These are phyloP conservation scores for Cladophialophora immunda DNA, from an alignment of 2,329 filamentous ascomycete species.

Conservation along the genomic window DNA sequence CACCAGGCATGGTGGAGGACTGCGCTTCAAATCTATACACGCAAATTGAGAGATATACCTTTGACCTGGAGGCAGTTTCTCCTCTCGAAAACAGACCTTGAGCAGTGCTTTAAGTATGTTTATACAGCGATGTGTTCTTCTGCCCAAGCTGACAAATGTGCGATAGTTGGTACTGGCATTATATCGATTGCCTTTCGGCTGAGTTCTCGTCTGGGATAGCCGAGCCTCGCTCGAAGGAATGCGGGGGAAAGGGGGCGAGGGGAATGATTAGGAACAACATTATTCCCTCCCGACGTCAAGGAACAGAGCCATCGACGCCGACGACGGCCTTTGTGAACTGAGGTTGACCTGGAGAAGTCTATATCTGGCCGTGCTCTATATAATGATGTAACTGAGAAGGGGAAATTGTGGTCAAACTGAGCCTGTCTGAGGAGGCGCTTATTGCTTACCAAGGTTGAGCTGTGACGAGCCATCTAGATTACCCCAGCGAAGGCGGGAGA, in stretches of 20 bases:
- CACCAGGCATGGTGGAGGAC: conserved; percentile 4
- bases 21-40: too few relatives aligned
- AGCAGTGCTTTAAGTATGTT: background rate
- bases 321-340: background rate
- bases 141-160: background rate
- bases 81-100: background rate
- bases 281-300: background rate
- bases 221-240: background rate
- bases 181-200: background rate
- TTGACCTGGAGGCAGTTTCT: background rate
- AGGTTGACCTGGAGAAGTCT: background rate
- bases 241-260: background rate
- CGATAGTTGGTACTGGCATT: background rate
- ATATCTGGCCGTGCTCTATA: too few relatives aligned
- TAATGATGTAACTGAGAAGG: too few relatives aligned
- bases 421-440: too few relatives aligned
- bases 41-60: background rate
- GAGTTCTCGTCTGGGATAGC: background rate
- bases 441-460: too few relatives aligned
- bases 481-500: too few relatives aligned
- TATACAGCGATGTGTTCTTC: background rate
- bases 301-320: background rate
- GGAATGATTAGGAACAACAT: background rate
- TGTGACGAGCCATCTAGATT: too few relatives aligned
- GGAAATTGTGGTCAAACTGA: too few relatives aligned